Base-by-base conservation (phyloP, 1,139 yeast species). In the Candida tetrigidarum region DNA sequence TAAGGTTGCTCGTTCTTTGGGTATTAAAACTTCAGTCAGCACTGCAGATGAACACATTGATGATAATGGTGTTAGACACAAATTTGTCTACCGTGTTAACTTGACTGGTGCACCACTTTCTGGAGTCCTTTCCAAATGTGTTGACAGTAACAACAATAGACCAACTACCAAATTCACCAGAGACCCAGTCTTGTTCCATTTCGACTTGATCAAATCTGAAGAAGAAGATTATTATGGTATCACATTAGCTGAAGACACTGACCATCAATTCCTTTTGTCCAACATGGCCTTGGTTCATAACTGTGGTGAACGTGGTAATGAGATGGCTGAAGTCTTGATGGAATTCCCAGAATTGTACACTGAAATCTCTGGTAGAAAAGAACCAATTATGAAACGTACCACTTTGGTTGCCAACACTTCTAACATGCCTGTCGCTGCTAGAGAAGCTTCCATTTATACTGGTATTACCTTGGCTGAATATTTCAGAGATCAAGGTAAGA, bases 361-460 rank as follows among this genome's bases (percentile, higher is more conserved):
- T 49, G 97, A 91, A 69, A 76, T 90, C 48, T 79, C 84, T 46
- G 99, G 98, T 56, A 85, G 90, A 63, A 89, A 91, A 74, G 99
- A 93, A 73, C 97, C 99, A 55, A 95, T 93, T 66, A 93, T 93
- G 99, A 95, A 93, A 78, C 95, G 99, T 78, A 93, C 99, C 38
- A 87, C 98, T 36, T 81, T 93, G 67, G 99, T 93, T 46, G 99
- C 99, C 45, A 93, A 93, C 69, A 93, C 99, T 40, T 93, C 98
- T 28, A 93, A 93, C 69, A 93, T 93, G 99, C 99, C 99, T 46
- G 99, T 93, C 60, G 99, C 99, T 51, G 99, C 99, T 19, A 87
- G 99, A 82, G 99, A 93, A 74, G 99, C 99, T 38, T 93, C 99
- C 36, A 93, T 93, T 64, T 93, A 93, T 74, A 93, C 99, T 27